Conservation (phyloP, 2,329 filamentous ascomycete genomes). For the Arthrobotrys megalospora region DNA sequence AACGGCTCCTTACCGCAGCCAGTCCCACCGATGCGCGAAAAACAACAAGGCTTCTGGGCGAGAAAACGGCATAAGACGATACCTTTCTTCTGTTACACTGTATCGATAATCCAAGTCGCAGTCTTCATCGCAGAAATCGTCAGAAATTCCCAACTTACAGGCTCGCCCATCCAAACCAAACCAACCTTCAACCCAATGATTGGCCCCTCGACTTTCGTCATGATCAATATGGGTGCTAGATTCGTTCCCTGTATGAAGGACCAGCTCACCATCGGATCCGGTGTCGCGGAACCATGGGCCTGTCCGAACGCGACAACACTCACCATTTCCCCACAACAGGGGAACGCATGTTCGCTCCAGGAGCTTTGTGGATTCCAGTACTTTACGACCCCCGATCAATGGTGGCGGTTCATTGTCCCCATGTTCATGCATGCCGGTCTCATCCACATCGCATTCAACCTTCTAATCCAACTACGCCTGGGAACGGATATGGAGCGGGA, state of each 20-base stretch:
- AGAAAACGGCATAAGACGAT: slow-evolving; percentile 40
- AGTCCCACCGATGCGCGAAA: slow-evolving; percentile 53
- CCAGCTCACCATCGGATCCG: slow-evolving; percentile 76
- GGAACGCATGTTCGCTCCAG: slow-evolving; percentile 79
- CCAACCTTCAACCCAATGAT: slow-evolving; percentile 98
- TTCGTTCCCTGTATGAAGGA: slow-evolving; percentile 97
- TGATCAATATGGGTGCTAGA: slow-evolving; percentile 97
- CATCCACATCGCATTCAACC: slow-evolving; percentile 95
- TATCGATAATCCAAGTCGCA: slow-evolving; percentile 81
- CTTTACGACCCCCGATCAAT: slow-evolving; percentile 83
- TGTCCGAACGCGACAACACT: slow-evolving; percentile 84
- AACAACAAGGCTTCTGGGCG: slow-evolving; percentile 42
- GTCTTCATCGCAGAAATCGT: slow-evolving; percentile 93
- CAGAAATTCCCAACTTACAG: slow-evolving; percentile 78
- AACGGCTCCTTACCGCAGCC: slow-evolving; percentile 37
- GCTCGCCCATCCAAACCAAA: slow-evolving; percentile 72
- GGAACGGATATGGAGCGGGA: slow-evolving; percentile 92
- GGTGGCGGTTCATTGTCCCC: slow-evolving; percentile 95
- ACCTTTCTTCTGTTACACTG: slow-evolving; percentile 73
- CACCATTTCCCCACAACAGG: slow-evolving; percentile 67
- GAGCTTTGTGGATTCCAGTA: slow-evolving; percentile 83
- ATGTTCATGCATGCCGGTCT: slow-evolving; percentile 96
- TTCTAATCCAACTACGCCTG: slow-evolving; percentile 90
- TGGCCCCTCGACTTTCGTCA: slow-evolving; percentile 87
- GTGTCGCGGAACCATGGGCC: slow-evolving; percentile 75